Percentiles rank a stretch among this genome's conserved stretches.
phyloP scores from a whole-genome alignment of 495 filamentous ascomycete species.

The Talaromyces borbonicus region DNA sequence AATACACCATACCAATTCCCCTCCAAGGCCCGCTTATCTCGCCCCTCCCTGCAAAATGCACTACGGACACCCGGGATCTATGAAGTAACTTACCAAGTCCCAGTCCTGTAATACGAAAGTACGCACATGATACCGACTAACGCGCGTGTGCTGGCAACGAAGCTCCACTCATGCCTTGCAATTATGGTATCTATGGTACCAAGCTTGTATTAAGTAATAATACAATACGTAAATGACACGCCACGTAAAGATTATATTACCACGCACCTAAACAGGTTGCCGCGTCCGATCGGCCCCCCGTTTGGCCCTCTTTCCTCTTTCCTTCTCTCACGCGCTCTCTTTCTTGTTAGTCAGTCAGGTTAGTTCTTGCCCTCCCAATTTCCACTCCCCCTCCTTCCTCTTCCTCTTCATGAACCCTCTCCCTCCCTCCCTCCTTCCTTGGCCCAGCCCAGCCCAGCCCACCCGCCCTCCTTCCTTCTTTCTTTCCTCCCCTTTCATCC shows the following conservation, averaged over 20 bases:
- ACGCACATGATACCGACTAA: too few species aligned
- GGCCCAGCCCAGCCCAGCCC: conserved; percentile 21
- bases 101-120: too few species aligned
- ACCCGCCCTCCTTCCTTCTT: conserved; percentile 19
- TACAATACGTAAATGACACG: too few species aligned
- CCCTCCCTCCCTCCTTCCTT: conserved; percentile 17
- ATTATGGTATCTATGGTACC: too few species aligned
- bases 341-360: conserved; percentile 13
- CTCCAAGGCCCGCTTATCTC: conserved; percentile 1
- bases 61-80: too few species aligned
- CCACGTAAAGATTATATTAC: too few species aligned
- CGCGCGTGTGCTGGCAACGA: too few species aligned
- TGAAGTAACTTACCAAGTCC: too few species aligned
- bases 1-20: neutral
- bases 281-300: neutral
- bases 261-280: too few species aligned
- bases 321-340: conserved; percentile 8
- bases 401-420: conserved; percentile 25
- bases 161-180: too few species aligned
- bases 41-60: too few species aligned
- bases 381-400: conserved; percentile 29
- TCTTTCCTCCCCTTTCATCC: neutral
- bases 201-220: too few species aligned
- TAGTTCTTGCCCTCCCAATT: conserved; percentile 25
- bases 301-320: neutral